Evolutionary conservation across 1,284 basidiomycete species (phyloP).

Genomic region (Sphaerobolus stellatus): DNA sequence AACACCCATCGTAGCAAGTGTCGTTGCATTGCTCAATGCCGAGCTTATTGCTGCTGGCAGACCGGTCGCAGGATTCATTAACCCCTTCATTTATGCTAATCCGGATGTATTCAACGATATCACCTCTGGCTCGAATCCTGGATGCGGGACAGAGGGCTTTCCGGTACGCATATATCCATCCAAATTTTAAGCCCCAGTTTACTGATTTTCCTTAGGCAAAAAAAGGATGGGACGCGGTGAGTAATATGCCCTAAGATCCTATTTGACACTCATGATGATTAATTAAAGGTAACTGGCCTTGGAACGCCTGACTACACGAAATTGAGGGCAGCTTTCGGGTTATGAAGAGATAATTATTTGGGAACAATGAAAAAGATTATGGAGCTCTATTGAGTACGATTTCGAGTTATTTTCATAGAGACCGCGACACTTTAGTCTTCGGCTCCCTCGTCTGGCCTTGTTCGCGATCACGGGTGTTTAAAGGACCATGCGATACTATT

Average conservation of each 20-base stretch:
- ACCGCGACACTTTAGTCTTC: too few species aligned
- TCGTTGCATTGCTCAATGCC: constrained; percentile 41
- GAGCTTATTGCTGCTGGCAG: constrained; percentile 28
- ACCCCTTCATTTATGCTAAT: constrained; percentile 35
- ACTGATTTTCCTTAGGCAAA: neutral
- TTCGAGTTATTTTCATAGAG: too few species aligned
- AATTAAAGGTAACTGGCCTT: too few species aligned
- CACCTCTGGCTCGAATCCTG: constrained; percentile 43
- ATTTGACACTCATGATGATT: too few species aligned
- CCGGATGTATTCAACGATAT: constrained; percentile 51
- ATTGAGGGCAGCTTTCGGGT: constrained; percentile 7
- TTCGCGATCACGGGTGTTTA: too few species aligned
- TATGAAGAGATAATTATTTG: too few species aligned
- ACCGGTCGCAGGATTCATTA: constrained; percentile 38
- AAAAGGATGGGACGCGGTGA: too few species aligned
- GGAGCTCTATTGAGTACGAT: too few species aligned
- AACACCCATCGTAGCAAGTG: constrained; percentile 35
- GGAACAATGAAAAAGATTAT: too few species aligned
- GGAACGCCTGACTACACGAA: neutral
- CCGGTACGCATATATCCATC: neutral
- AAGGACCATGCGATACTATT: too few species aligned
- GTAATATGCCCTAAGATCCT: too few species aligned
- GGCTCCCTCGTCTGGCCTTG: too few species aligned
- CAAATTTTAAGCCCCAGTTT: neutral
- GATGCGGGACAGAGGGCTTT: constrained; percentile 14